Base-by-base conservation (phyloP, 371 early-diverging fungal genomes). In the Enterospora canceri region DNA sequence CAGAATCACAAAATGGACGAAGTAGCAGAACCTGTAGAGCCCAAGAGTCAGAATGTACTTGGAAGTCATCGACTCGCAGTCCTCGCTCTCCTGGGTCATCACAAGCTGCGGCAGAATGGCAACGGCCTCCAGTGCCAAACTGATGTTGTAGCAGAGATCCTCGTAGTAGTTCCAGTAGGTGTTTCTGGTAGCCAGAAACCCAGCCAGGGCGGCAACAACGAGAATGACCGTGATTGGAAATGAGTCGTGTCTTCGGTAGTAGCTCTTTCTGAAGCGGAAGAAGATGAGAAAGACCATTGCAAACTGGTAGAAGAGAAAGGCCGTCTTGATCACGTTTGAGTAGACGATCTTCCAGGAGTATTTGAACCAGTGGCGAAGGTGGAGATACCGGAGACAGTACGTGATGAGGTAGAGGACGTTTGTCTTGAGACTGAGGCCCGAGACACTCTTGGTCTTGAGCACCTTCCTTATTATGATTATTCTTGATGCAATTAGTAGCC, bases 91-190 rank as follows among this genome's bases (percentile, higher is more conserved):
- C 28, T 90, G 87, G 58, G 94, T 80, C 85, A 90, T 88, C 75
- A 91, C 90, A 26, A 98, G 84, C 78, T 98, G 99, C 19, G 97
- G 99, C 58, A 98, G 77, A 81, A 96, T 94, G 1, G 95, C 92
- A 0, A 94, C 91, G 2, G 91, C 83, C 78, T 98, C 97, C 35
- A 98, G 83, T 76, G 88, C 90, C 63, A 96, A 86, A 12, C 94
- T 94, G 78, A 92, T 92, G 1, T 88, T 83, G 91, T 94, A 96
- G 1, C 91, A 72, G 47, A 62, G 62, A 30, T 70, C 71, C 34
- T 68, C 49, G 12, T 62, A 19, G 35, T 53, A 63, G 5, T 34
- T 33, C 2, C 48, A 61, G 0, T 85, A 81, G 28, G 83, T 82
- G 5, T 50, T 73, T 77, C 16, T 70, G 68, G 0, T 77, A 72